These are phyloP conservation scores for Exophiala sp. DNA, from an alignment of 2,329 filamentous ascomycete species.

Conservation along the genomic window DNA sequence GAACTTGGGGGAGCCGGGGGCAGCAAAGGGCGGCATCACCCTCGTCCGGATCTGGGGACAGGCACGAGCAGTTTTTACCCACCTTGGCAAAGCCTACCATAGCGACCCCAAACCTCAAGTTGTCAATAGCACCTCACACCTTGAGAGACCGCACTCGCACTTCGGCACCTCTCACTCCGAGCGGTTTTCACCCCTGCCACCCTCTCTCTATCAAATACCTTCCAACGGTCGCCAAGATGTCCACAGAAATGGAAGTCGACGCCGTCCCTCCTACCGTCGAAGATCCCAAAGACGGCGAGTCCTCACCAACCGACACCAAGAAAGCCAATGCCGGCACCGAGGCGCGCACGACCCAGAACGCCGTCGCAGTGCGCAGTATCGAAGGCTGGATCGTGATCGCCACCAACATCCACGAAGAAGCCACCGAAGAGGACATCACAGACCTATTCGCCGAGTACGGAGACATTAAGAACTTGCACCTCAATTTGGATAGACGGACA, in stretches of 20 bases:
- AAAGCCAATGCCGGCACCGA: slow-evolving; percentile 33
- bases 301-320: slow-evolving; percentile 15
- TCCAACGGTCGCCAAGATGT: slow-evolving; percentile 34
- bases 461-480: slow-evolving; percentile 64
- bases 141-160: background rate
- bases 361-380: slow-evolving; percentile 62
- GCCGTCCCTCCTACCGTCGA: slow-evolving; percentile 27
- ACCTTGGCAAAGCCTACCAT: background rate
- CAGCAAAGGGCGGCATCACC: too few relatives aligned
- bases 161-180: too few relatives aligned
- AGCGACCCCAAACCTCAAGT: background rate
- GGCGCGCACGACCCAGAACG: slow-evolving; percentile 42
- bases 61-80: too few relatives aligned
- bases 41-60: too few relatives aligned
- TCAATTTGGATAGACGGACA: slow-evolving; percentile 63
- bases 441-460: slow-evolving; percentile 65
- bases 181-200: background rate
- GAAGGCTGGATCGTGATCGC: slow-evolving; percentile 68
- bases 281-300: slow-evolving; percentile 26
- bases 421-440: slow-evolving; percentile 63
- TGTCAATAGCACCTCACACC: background rate
- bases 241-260: slow-evolving; percentile 47
- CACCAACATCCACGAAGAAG: slow-evolving; percentile 67
- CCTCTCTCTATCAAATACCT: slow-evolving; percentile 2
- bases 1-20: too few relatives aligned